Conservation (phyloP, 2,329 filamentous ascomycete genomes). For the Cladophialophora bantiana region DNA sequence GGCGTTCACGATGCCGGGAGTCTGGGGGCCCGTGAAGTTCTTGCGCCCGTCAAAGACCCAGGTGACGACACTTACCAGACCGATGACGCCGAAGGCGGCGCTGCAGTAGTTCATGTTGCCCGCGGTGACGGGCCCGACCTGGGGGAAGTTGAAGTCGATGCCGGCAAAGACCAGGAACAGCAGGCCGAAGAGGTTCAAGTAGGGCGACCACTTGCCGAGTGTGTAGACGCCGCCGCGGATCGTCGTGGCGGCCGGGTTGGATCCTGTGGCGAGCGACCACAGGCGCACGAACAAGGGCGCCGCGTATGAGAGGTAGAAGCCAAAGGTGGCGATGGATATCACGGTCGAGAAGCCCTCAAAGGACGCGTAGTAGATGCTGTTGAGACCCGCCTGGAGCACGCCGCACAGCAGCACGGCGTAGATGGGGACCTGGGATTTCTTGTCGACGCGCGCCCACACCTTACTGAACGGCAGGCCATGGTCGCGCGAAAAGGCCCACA, state of each 20-base stretch:
- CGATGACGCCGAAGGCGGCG: conserved; percentile 63
- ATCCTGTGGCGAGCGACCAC: conserved; percentile 54
- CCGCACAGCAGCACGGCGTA: conserved; percentile 60
- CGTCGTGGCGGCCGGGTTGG: conserved; percentile 48
- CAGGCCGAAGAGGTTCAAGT: conserved; percentile 59
- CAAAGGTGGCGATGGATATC: conserved; percentile 63
- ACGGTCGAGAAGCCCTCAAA: conserved; percentile 64
- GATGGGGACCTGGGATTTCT: conserved; percentile 53
- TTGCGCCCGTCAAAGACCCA: conserved; percentile 50
- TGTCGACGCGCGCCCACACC: conserved; percentile 52
- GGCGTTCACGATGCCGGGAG: conserved; percentile 18
- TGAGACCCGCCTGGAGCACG: conserved; percentile 59
- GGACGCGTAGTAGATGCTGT: conserved; percentile 63
- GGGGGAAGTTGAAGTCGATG: conserved; percentile 65
- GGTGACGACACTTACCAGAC: conserved; percentile 51
- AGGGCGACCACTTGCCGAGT: conserved; percentile 54
- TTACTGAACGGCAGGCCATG: conserved; percentile 55
- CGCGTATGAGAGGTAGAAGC: conserved; percentile 66
- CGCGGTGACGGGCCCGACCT: conserved; percentile 57
- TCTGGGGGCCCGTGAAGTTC: conserved; percentile 37
- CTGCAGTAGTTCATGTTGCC: conserved; percentile 63
- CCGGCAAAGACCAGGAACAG: conserved; percentile 61
- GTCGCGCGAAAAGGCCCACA: conserved; percentile 57
- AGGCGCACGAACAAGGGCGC: conserved; percentile 62
- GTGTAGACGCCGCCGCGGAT: conserved; percentile 51